Evolutionary conservation across 345 rosid species (phyloP), one percentile per base, ranked within the genome.

Genomic region (Moricandia moricandioides): DNA sequence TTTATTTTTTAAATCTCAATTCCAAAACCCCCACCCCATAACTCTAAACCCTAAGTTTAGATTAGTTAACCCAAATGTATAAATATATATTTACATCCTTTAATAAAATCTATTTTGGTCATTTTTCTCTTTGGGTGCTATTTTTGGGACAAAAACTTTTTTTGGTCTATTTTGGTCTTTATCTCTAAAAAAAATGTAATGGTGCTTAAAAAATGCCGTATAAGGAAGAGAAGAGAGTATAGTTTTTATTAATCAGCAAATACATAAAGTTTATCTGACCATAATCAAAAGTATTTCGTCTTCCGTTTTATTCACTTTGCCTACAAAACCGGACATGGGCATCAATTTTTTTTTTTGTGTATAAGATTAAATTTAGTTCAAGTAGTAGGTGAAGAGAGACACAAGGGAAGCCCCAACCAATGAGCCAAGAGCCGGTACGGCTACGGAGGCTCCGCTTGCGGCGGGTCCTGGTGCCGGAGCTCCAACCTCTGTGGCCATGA

Each of bases 321-420:
- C 49, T 49, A 21, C 70, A 76, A 70, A 70, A 77, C 47, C 18
- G 18, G 63, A 49, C 62, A 77, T 47, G 0, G 33, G 57, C 17
- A 64, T 45, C 65, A 63, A 69, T 37, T 54, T 8, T 13, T 11
- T 37, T 13, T 14, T 10, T 14, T 51, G 16, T 16, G 17, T 6
- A 9, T 35, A 61, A 56, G 30, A 56, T 84, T 35, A 5, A 45
- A 14, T n/a, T 61, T 69, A 89, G 68, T 86, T 85, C 78, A 89
- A 56, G 83, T 84, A 84, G 72, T 73, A 87, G 74, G 86, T 80
- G 43, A 93, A 60, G 82, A 91, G 77, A 8, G 97, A 87, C 47
- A 85, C 71, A 62, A 91, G 71, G 21, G 88, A 84, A 70, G 91
- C 88, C 9, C 89, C 96, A 4, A 89, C 69, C 80, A 88, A 71